A percentile compares a stretch with the other conserved stretches of the same genome.
phyloP scores from a whole-genome alignment of 371 early-diverging fungal species.

The Mucor ambiguus region DNA sequence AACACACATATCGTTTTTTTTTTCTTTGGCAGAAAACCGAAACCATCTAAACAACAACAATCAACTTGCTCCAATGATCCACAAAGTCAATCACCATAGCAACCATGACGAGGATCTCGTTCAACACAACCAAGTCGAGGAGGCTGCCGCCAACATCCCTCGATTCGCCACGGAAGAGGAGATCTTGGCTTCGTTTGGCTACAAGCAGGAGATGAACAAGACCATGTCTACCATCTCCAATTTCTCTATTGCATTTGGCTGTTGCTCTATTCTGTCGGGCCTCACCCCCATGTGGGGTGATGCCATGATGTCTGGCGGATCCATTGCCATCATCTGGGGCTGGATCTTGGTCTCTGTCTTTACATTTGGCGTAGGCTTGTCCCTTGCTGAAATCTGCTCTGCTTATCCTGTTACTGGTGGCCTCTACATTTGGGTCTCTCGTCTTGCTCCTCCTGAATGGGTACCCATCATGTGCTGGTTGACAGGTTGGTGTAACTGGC shows the following conservation, averaged over 20 bases:
- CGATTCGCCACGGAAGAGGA: constrained; percentile 46
- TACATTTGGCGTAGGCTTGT: constrained; percentile 66
- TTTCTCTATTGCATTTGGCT: constrained; percentile 67
- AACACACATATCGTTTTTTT: constrained; percentile 24
- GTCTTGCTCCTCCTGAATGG: constrained; percentile 56
- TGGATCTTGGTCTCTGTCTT: constrained; percentile 69
- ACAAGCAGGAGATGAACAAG: constrained; percentile 69
- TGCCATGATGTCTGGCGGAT: constrained; percentile 71
- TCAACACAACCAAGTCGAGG: constrained; percentile 23
- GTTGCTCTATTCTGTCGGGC: constrained; percentile 64
- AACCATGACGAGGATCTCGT: constrained; percentile 18
- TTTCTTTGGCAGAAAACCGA: constrained; percentile 4
- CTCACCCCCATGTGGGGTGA: constrained; percentile 62
- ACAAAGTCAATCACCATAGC: constrained; percentile 3
- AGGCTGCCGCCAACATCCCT: constrained; percentile 18
- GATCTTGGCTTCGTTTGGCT: constrained; percentile 57
- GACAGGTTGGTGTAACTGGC: constrained; percentile 65
- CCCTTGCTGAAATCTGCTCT: constrained; percentile 77
- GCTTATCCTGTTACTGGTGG: constrained; percentile 74
- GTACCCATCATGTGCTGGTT: constrained; percentile 61
- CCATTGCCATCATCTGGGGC: constrained; percentile 71
- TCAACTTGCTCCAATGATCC: not conserved
- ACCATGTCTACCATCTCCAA: constrained; percentile 66
- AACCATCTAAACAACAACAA: not conserved
- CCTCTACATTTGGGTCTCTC: constrained; percentile 63